Percentiles rank a stretch among this genome's conserved stretches.
These are phyloP conservation scores for Arabidopsis arenosa DNA, from an alignment of 345 rosid species.

Conservation along the genomic window DNA sequence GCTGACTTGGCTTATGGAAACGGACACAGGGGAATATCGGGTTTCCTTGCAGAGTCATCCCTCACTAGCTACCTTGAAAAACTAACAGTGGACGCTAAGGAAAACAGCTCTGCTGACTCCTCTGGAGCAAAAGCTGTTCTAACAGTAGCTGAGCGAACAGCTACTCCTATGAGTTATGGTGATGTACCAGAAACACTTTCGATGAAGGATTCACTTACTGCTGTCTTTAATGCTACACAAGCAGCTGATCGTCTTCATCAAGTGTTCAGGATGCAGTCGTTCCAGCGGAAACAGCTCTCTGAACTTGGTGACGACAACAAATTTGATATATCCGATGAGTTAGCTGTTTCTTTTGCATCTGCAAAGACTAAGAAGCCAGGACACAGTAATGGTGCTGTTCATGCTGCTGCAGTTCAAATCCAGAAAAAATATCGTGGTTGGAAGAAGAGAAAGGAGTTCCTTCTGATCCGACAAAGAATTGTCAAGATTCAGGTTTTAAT, in stretches of 20 bases:
- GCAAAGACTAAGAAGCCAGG: constrained; percentile 53
- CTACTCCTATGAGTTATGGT: constrained; percentile 59
- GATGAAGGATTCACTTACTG: constrained; percentile 82
- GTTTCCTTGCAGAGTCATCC: constrained; percentile 86
- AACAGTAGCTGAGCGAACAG: constrained; percentile 64
- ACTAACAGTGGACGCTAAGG: constrained; percentile 66
- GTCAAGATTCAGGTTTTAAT: constrained; percentile 83
- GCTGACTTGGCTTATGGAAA: constrained; percentile 89
- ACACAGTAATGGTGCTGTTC: constrained; percentile 52
- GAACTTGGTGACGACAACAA: constrained; percentile 50
- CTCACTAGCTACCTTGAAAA: constrained; percentile 71
- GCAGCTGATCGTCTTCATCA: constrained; percentile 87
- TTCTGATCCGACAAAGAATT: constrained; percentile 73
- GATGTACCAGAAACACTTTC: constrained; percentile 70
- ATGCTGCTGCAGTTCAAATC: constrained; percentile 81
- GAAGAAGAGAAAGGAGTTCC: constrained; percentile 86
- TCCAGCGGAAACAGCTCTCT: constrained; percentile 66
- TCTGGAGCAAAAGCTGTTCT: constrained; percentile 57
- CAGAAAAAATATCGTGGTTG: constrained; percentile 93
- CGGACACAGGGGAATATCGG: constrained; percentile 94
- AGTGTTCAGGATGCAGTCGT: constrained; percentile 84
- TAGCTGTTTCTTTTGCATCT: constrained; percentile 62
- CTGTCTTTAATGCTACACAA: constrained; percentile 86
- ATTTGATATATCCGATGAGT: constrained; percentile 59
- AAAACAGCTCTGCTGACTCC: constrained; percentile 48